Percentiles rank a stretch among this genome's conserved stretches.
phyloP scores from a whole-genome alignment of 2,329 filamentous ascomycete species.

The Neoascochyta sp. region DNA sequence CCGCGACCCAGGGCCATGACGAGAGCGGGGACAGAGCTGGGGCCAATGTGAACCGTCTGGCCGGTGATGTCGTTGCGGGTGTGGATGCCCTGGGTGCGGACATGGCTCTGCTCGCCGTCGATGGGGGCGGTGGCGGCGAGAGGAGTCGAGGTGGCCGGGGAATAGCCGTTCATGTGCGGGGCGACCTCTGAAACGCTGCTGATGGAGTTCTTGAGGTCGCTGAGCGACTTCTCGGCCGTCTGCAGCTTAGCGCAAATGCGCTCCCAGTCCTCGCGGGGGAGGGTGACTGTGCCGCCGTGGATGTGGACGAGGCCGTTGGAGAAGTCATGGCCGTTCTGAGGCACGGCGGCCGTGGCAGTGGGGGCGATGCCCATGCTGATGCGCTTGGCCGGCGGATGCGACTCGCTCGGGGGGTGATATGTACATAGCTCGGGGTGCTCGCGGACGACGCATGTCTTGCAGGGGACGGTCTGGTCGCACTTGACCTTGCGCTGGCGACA shows the following conservation, averaged over 20 bases:
- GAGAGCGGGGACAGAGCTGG: constrained; percentile 59
- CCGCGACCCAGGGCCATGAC: constrained; percentile 50
- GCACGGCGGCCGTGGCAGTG: too few relatives aligned
- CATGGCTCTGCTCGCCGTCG: constrained; percentile 40
- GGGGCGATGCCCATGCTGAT: constrained; percentile 28
- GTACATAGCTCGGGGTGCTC: constrained; percentile 51
- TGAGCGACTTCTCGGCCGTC: constrained; percentile 46
- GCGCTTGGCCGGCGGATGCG: constrained; percentile 40
- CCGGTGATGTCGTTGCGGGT: constrained; percentile 58
- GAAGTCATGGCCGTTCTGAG: constrained; percentile 38
- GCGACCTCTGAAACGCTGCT: constrained; percentile 37
- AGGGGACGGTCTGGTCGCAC: constrained; percentile 48
- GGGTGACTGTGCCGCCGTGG: constrained; percentile 39
- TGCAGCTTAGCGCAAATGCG: constrained; percentile 48
- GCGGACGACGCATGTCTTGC: constrained; percentile 50
- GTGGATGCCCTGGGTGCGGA: constrained; percentile 55
- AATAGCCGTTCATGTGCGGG: constrained; percentile 33
- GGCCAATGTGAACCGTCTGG: constrained; percentile 60
- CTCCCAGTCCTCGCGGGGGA: constrained; percentile 47
- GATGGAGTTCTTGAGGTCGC: constrained; percentile 43
- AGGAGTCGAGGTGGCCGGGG: constrained; percentile 29
- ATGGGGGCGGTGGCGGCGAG: constrained; percentile 34
- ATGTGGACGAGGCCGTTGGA: constrained; percentile 40
- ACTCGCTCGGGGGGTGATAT: constrained; percentile 41
- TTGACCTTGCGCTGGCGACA: constrained; percentile 48